These are phyloP conservation scores for Cercospora janseana DNA, from an alignment of 2,329 filamentous ascomycete species.

Conservation along the genomic window DNA sequence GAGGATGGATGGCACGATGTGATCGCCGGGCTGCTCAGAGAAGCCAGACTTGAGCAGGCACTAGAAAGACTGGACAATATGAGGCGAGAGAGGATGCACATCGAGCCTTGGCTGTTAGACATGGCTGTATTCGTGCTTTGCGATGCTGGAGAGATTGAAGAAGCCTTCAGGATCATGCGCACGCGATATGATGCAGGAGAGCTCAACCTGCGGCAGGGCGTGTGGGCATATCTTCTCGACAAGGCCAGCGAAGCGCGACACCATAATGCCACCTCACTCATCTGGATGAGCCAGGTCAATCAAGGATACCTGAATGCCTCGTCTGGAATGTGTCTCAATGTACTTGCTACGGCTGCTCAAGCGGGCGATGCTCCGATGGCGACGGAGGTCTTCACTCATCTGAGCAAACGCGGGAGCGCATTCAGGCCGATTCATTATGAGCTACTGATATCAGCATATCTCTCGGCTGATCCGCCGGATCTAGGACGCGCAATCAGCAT, in stretches of 20 bases:
- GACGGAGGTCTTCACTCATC: slow-evolving; percentile 65
- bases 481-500: slow-evolving; percentile 65
- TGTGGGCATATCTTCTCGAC: slow-evolving; percentile 75
- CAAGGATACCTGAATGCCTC: slow-evolving; percentile 60
- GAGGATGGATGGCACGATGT: slow-evolving; percentile 65
- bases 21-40: slow-evolving; percentile 71
- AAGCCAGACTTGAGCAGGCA: slow-evolving; percentile 79
- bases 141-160: slow-evolving; percentile 71
- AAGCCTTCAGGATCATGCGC: slow-evolving; percentile 68
- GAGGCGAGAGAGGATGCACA: slow-evolving; percentile 52
- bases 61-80: slow-evolving; percentile 68
- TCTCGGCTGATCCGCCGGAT: slow-evolving; percentile 53
- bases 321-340: slow-evolving; percentile 63
- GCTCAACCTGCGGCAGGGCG: slow-evolving; percentile 48
- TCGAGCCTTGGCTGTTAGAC: slow-evolving; percentile 74
- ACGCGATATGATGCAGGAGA: slow-evolving; percentile 51
- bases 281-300: slow-evolving; percentile 69
- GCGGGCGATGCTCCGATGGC: slow-evolving; percentile 67
- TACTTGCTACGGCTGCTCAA: slow-evolving; percentile 70
- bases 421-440: slow-evolving; percentile 74
- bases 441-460: slow-evolving; percentile 70
- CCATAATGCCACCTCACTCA: slow-evolving; percentile 62
- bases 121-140: slow-evolving; percentile 72
- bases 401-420: slow-evolving; percentile 58
- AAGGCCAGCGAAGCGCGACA: slow-evolving; percentile 61